These are phyloP conservation scores for Myxozyma lipomycoides DNA, from an alignment of 805 yeast species.

Conservation along the genomic window DNA sequence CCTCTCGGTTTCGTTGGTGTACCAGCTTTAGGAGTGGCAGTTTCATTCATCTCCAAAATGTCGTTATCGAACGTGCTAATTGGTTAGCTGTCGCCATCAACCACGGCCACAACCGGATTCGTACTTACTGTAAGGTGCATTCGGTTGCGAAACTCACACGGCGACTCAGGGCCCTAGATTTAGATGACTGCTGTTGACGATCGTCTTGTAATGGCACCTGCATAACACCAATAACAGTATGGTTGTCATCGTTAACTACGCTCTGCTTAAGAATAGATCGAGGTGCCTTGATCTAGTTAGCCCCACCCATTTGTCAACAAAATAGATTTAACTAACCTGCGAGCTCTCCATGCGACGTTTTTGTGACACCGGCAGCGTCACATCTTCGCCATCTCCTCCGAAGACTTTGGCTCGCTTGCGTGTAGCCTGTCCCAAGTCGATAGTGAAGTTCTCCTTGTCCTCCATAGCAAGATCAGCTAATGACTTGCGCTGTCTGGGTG, in stretches of 20 bases:
- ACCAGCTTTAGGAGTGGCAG: not conserved
- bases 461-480: conserved; percentile 1
- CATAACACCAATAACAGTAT: conserved; percentile 42
- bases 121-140: conserved; percentile 25
- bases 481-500: conserved; percentile 20
- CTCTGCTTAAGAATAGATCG: conserved; percentile 42
- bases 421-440: not conserved
- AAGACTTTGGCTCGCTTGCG: conserved; percentile 25
- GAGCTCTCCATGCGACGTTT: conserved; percentile 5
- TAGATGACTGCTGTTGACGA: conserved; percentile 3
- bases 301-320: not conserved
- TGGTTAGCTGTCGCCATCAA: not conserved
- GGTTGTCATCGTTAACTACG: conserved; percentile 30
- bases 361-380: conserved; percentile 12
- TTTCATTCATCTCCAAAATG: conserved; percentile 2
- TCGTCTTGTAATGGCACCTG: conserved; percentile 29
- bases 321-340: not conserved
- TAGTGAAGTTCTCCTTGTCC: conserved; percentile 16
- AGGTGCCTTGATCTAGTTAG: conserved; percentile 28
- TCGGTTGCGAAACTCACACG: conserved; percentile 65
- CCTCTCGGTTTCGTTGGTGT: not conserved
- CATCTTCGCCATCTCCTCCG: conserved; percentile 15
- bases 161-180: conserved; percentile 38
- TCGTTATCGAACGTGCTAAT: conserved; percentile 23
- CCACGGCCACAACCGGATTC: too few relatives aligned